These are phyloP conservation scores for Kregervanrija delftensis DNA, from an alignment of 805 yeast genomes.

Conservation along the genomic window DNA sequence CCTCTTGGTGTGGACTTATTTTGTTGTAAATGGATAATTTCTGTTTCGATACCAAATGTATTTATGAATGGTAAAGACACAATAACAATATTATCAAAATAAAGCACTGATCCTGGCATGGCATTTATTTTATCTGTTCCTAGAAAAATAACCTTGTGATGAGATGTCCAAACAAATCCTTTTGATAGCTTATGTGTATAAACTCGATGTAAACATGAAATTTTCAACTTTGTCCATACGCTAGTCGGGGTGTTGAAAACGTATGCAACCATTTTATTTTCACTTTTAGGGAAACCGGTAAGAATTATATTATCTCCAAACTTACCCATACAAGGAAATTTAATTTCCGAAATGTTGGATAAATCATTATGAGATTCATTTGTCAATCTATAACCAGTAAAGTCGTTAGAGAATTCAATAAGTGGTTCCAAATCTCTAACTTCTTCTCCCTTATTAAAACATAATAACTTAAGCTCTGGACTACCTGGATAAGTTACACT, in stretches of 20 bases:
- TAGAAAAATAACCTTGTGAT: constrained; percentile 58
- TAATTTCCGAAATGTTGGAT: constrained; percentile 1
- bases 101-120: constrained; percentile 41
- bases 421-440: constrained; percentile 18
- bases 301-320: constrained; percentile 63
- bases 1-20: not conserved
- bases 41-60: constrained; percentile 25
- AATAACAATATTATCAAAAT: constrained; percentile 39
- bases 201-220: constrained; percentile 44
- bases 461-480: not conserved
- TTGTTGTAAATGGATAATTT: not conserved
- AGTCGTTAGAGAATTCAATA: constrained; percentile 12
- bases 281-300: constrained; percentile 49
- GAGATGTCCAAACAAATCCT: constrained; percentile 70
- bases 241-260: constrained; percentile 47
- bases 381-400: constrained; percentile 8
- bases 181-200: constrained; percentile 59
- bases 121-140: constrained; percentile 44
- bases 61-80: constrained; percentile 50
- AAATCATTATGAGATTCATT: constrained; percentile 1
- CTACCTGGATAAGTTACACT: not conserved
- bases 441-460: constrained; percentile 3
- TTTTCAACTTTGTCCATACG: constrained; percentile 59
- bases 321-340: constrained; percentile 51
- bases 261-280: constrained; percentile 40